Base-by-base conservation (phyloP, 1,284 basidiomycete genomes). In the Sanguinoderma infundibulare region DNA sequence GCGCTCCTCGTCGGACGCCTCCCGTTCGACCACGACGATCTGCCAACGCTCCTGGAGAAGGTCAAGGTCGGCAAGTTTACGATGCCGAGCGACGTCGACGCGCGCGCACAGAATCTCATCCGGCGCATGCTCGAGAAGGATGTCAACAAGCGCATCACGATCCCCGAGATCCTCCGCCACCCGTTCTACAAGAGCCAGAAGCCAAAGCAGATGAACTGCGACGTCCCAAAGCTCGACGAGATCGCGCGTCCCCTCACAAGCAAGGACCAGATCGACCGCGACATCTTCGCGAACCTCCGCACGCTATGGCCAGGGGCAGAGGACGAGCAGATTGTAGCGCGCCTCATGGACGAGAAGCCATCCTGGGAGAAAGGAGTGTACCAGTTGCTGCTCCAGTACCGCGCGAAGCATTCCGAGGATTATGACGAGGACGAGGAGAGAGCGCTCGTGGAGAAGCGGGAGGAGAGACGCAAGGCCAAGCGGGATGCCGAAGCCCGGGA, bases 291-390 rank as follows among this genome's bases (percentile, higher is more conserved):
- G 32, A 98, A 98, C 77, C 78, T 99, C 51, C 89, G 88, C 70
- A 95, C 95, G 6, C 82, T 99, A 28, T 99, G 96, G 95, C 87
- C 91, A 61, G 90, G 85, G 7, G 85, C 85, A 3, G 77, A 86
- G 1, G 91, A 95, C 61, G 81, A 85, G 5, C 87, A 90, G 30
- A 87, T 98, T 55, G 80, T 89, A 57, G 79, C 83, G 51, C 89
- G 85, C 55, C 79, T 98, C 53, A 80, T 84, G 47, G 85, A 79
- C 67, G 70, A 78, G 49, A 85, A 87, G 61, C 86, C 87, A 62
- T 95, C 91, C 24, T 95, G 94, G 93, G 94, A 97, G 75, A 98
- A 98, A 76, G 92, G 92, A 0, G 91, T 97, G 53, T 98, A 98
- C 75, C 90, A 93, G 71, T 79, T 97, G 12, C 81, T 98, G 12